Conservation (phyloP, 2,329 filamentous ascomycete species). For the Xylariaceae sp. region DNA sequence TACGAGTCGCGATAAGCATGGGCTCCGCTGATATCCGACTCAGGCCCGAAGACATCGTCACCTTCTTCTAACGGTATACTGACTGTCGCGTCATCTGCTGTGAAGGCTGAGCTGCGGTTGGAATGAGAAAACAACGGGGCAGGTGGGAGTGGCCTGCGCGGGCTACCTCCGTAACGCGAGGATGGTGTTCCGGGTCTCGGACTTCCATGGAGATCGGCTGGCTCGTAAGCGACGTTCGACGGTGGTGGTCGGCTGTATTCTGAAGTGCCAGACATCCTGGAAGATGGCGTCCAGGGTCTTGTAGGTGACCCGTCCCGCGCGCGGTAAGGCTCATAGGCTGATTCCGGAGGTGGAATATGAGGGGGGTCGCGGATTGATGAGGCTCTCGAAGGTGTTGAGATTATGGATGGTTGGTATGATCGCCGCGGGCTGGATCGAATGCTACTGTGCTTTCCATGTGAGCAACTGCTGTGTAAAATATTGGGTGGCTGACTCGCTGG, state of each 20-base stretch:
- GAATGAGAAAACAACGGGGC: conserved; percentile 75
- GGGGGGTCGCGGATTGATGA: conserved; percentile 57
- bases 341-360: conserved; percentile 61
- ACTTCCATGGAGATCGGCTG: conserved; percentile 82
- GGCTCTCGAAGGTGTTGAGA: conserved; percentile 43
- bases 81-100: conserved; percentile 67
- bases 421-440: conserved; percentile 40
- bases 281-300: conserved; percentile 56
- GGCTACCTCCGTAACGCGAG: conserved; percentile 83
- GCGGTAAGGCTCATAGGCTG: conserved; percentile 59
- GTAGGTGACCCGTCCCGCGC: conserved; percentile 51
- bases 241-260: conserved; percentile 73
- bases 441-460: conserved; percentile 43
- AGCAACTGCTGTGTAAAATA: conserved; percentile 34
- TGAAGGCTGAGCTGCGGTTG: conserved; percentile 48
- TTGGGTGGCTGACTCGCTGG: conserved; percentile 11
- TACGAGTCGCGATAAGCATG: conserved; percentile 60
- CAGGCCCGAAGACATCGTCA: conserved; percentile 73
- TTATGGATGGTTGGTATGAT: conserved; percentile 54
- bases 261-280: conserved; percentile 43
- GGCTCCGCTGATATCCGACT: conserved; percentile 52
- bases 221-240: conserved; percentile 73
- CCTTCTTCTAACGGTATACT: conserved; percentile 66
- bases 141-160: conserved; percentile 80
- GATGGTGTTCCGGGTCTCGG: conserved; percentile 89